Conservation (phyloP, 2,329 filamentous ascomycete genomes). For the Arthrobotrys megalospora region DNA sequence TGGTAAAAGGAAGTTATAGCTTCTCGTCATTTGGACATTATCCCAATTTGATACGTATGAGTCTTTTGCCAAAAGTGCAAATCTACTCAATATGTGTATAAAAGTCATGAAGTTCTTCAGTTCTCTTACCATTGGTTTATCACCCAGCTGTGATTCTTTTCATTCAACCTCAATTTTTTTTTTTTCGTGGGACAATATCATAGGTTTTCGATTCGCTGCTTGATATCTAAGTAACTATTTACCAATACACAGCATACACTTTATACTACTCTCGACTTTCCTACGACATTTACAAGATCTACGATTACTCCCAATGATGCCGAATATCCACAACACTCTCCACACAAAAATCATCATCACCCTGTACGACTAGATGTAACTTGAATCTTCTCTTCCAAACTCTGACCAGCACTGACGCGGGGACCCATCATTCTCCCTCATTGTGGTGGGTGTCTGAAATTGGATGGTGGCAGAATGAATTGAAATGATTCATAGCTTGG, state of each 20-base stretch:
- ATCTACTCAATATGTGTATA: slow-evolving; percentile 2
- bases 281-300: background rate
- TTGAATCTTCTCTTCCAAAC: background rate
- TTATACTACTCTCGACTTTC: slow-evolving; percentile 2
- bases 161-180: background rate
- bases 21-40: slow-evolving; percentile 44
- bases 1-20: slow-evolving; percentile 8
- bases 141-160: background rate
- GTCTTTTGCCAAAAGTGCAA: slow-evolving; percentile 26
- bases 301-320: slow-evolving; percentile 1
- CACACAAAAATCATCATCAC: slow-evolving; percentile 10
- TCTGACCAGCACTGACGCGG: slow-evolving; percentile 14
- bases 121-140: slow-evolving; percentile 5
- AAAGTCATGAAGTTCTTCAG: slow-evolving; percentile 1
- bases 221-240: background rate
- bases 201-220: background rate
- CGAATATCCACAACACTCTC: background rate
- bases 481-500: slow-evolving; percentile 61
- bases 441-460: slow-evolving; percentile 28
- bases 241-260: slow-evolving; percentile 11
- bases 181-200: slow-evolving; percentile 2
- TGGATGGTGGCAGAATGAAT: slow-evolving; percentile 51
- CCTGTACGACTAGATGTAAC: background rate
- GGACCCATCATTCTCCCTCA: slow-evolving; percentile 17
- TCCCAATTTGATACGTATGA: slow-evolving; percentile 19